Conservation (phyloP, 371 early-diverging fungal species). For the Saksenaea oblongispora region DNA sequence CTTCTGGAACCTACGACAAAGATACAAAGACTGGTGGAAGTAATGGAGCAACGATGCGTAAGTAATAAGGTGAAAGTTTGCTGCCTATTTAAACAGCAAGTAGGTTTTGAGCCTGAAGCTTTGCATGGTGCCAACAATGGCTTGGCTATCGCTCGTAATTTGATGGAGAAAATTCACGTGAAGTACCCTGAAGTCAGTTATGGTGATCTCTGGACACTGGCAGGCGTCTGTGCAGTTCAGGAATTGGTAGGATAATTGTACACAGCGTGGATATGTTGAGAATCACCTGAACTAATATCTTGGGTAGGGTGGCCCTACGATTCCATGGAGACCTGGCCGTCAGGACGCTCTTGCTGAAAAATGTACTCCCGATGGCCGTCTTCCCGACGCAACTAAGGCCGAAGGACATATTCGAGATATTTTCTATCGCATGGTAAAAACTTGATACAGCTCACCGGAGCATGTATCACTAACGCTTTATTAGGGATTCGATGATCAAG, state of each 20-base stretch:
- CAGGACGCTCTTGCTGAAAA: conserved; percentile 49
- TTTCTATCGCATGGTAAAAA: conserved; percentile 92
- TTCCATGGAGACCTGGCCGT: conserved; percentile 92
- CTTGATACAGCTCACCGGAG: too few relatives aligned
- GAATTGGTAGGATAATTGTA: conserved; percentile 60
- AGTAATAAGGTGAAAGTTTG: conserved; percentile 2
- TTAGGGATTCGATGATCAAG: conserved; percentile 91
- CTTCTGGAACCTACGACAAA: conserved; percentile 89
- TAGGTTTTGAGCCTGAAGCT: conserved; percentile 70
- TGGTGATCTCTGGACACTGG: conserved; percentile 93
- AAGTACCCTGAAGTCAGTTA: conserved; percentile 77
- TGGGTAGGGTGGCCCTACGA: conserved; percentile 73
- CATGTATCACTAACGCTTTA: too few relatives aligned
- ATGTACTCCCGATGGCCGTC: conserved; percentile 88
- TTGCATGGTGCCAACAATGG: conserved; percentile 88
- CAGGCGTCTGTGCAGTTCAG: conserved; percentile 89
- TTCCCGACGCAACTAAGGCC: conserved; percentile 87
- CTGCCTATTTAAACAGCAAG: neutral
- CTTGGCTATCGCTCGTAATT: conserved; percentile 68
- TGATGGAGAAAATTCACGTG: conserved; percentile 76
- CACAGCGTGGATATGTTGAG: neutral
- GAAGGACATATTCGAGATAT: conserved; percentile 76
- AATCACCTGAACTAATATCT: neutral
- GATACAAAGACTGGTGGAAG: conserved; percentile 86
- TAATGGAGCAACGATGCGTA: conserved; percentile 89